These are phyloP conservation scores for Spinacia oleracea DNA, from an alignment of 179 eudicot genomes.

Conservation along the genomic window DNA sequence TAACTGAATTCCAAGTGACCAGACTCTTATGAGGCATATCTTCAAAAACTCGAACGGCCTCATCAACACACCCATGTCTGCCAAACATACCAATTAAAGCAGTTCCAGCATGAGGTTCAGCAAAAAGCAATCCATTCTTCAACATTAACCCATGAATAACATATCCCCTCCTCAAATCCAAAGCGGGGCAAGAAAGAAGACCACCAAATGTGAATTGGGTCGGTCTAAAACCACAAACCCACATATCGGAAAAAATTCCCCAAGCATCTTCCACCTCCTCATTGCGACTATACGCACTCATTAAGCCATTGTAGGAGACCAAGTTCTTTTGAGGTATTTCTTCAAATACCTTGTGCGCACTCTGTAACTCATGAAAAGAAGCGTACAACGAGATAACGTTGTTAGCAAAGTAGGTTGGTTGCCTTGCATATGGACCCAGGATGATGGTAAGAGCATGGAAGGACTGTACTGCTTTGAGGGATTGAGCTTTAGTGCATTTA, in stretches of 20 bases:
- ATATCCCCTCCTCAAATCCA: constrained; percentile 38
- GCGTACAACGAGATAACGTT: constrained; percentile 47
- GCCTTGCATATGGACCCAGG: constrained; percentile 41
- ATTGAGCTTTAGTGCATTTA: constrained; percentile 32
- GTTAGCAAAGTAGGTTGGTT: constrained; percentile 53
- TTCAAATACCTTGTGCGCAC: constrained; percentile 62
- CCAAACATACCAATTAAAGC: constrained; percentile 62
- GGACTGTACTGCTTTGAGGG: constrained; percentile 41
- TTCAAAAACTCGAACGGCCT: constrained; percentile 51
- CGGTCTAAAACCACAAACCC: constrained; percentile 49
- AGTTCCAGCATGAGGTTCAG: constrained; percentile 65
- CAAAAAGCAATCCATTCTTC: constrained; percentile 54
- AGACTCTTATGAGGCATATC: constrained; percentile 60
- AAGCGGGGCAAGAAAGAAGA: constrained; percentile 40
- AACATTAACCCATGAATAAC: constrained; percentile 37
- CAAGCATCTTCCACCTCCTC: constrained; percentile 48
- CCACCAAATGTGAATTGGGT: constrained; percentile 58
- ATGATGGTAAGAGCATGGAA: constrained; percentile 59
- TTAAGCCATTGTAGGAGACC: constrained; percentile 62
- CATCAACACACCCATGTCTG: constrained; percentile 49
- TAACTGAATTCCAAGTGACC: constrained; percentile 70
- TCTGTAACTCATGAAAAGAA: constrained; percentile 24
- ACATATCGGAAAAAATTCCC: constrained; percentile 53
- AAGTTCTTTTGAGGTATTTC: constrained; percentile 57
- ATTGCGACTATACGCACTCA: constrained; percentile 43